A percentile compares a stretch with the other conserved stretches of the same genome.
Conservation (phyloP, 805 yeast species). For the Zygotorulaspora sp. region DNA sequence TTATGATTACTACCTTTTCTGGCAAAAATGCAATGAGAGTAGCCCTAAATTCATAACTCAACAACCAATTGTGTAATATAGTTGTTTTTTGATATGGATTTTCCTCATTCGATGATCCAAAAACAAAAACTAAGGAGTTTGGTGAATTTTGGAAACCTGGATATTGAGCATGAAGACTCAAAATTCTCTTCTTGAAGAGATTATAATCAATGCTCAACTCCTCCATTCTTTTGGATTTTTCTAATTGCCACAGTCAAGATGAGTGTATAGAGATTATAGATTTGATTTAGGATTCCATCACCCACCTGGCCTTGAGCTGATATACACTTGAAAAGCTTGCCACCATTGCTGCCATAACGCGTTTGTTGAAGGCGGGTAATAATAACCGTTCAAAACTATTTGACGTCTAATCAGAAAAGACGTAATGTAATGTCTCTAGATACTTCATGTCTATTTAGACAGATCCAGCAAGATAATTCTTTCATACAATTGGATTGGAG, state of each 20-base stretch:
- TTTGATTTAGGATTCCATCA: too few relatives aligned
- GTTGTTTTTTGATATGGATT: constrained; percentile 88
- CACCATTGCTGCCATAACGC: background rate
- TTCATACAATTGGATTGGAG: too few relatives aligned
- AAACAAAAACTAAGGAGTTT: constrained; percentile 55
- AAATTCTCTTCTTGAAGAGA: constrained; percentile 29
- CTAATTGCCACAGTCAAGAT: too few relatives aligned
- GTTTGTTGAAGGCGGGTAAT: background rate
- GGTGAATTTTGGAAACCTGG: constrained; percentile 32
- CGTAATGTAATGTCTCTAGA: too few relatives aligned
- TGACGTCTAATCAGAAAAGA: too few relatives aligned
- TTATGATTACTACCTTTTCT: constrained; percentile 58
- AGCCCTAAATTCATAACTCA: constrained; percentile 95
- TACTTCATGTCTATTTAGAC: too few relatives aligned
- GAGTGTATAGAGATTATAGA: too few relatives aligned
- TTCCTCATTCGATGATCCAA: constrained; percentile 83
- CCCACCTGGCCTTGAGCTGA: too few relatives aligned
- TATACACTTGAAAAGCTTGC: too few relatives aligned
- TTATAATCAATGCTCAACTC: constrained; percentile 32
- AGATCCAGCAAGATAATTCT: too few relatives aligned
- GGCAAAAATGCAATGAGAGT: constrained; percentile 66
- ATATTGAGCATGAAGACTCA: constrained; percentile 26
- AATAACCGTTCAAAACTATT: too few relatives aligned
- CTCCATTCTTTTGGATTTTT: too few relatives aligned
- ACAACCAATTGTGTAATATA: constrained; percentile 81